phyloP scores from a whole-genome alignment of 2,329 filamentous ascomycete genomes.

The Colletotrichum cuscutae region DNA sequence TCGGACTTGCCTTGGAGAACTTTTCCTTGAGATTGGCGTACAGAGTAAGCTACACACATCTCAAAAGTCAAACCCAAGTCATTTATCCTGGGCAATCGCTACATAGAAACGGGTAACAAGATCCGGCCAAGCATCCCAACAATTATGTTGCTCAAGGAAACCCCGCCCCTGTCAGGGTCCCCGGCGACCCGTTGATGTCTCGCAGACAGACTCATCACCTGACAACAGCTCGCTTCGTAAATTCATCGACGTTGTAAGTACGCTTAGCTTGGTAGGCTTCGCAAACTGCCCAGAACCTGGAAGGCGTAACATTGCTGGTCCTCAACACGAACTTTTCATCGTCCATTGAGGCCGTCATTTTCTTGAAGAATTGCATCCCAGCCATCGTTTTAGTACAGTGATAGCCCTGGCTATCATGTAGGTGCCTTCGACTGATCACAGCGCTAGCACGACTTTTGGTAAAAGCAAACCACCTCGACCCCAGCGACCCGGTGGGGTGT shows the following conservation, averaged over 20 bases:
- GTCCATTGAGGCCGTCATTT: background rate
- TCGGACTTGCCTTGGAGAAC: background rate
- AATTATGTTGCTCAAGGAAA: background rate
- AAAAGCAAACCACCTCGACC: constrained; percentile 7
- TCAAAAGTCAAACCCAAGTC: background rate
- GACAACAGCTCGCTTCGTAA: background rate
- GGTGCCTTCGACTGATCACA: constrained; percentile 30
- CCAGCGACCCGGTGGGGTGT: constrained; percentile 13
- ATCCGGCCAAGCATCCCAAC: background rate
- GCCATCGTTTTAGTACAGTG: constrained; percentile 15
- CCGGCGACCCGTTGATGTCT: background rate
- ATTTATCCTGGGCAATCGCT: background rate
- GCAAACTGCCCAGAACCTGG: background rate
- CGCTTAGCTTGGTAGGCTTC: background rate
- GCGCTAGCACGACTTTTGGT: constrained; percentile 27
- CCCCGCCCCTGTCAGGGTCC: background rate
- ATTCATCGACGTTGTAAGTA: background rate
- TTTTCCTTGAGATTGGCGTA: background rate
- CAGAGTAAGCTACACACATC: no score
- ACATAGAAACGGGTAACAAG: background rate
- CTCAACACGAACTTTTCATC: background rate
- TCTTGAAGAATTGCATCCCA: constrained; percentile 19
- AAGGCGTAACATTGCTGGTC: background rate
- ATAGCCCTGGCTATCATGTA: constrained; percentile 15
- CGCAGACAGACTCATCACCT: constrained; percentile 6